phyloP scores from a whole-genome alignment of 1,284 basidiomycete species.

The Ceratorhiza oryzae-sativae region DNA sequence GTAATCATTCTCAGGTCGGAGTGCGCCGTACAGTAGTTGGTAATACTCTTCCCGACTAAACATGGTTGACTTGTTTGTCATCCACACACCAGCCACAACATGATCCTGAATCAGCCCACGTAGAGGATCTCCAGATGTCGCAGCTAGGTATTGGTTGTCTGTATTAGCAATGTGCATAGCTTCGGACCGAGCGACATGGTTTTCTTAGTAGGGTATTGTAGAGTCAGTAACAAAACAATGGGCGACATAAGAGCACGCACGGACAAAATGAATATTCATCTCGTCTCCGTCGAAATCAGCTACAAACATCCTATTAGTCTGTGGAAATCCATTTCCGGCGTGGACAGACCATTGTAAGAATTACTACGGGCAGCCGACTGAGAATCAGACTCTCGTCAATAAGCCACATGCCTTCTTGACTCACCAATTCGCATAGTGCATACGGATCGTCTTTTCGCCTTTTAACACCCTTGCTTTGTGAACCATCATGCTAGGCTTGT shows the following conservation, averaged over 20 bases:
- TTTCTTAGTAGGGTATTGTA: slow-evolving; percentile 62
- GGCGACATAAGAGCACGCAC: slow-evolving; percentile 57
- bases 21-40: slow-evolving; percentile 94
- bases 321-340: neutral
- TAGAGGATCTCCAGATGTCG: slow-evolving; percentile 96
- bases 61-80: slow-evolving; percentile 96
- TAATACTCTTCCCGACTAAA: slow-evolving; percentile 96
- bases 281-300: slow-evolving; percentile 99
- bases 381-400: slow-evolving; percentile 2
- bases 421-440: slow-evolving; percentile 99
- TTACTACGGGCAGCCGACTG: slow-evolving; percentile 59
- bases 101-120: slow-evolving; percentile 99
- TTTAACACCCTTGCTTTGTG: slow-evolving; percentile 92
- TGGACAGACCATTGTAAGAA: slow-evolving; percentile 88
- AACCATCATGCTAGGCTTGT: slow-evolving; percentile 99
- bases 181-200: slow-evolving; percentile 91
- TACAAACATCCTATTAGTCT: slow-evolving; percentile 48
- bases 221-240: neutral
- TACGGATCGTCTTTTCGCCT: slow-evolving; percentile 98
- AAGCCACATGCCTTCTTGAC: slow-evolving; percentile 44
- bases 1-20: slow-evolving; percentile 86
- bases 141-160: slow-evolving; percentile 98
- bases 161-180: slow-evolving; percentile 96
- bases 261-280: slow-evolving; percentile 99
- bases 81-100: slow-evolving; percentile 98